These are phyloP conservation scores for Pseudophaeomoniella oleicola DNA, from an alignment of 2,329 filamentous ascomycete genomes.

Conservation along the genomic window DNA sequence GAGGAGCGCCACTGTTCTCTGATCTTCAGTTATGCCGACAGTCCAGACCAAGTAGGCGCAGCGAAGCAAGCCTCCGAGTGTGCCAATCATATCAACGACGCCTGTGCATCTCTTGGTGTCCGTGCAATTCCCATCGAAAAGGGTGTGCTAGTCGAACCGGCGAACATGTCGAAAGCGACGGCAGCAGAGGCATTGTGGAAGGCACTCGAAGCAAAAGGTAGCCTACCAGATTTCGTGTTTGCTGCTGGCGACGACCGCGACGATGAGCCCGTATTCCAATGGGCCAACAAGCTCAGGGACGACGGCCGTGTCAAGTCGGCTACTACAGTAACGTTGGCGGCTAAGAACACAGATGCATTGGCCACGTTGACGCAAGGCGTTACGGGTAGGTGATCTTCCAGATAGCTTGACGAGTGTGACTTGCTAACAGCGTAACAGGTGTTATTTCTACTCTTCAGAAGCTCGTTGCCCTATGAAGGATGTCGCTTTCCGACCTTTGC, in stretches of 20 bases:
- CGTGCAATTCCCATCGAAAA: constrained; percentile 71
- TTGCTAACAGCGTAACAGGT: constrained; percentile 8
- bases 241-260: constrained; percentile 84
- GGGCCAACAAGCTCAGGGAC: constrained; percentile 66
- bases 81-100: constrained; percentile 88
- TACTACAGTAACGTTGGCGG: constrained; percentile 74
- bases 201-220: constrained; percentile 41
- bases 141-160: constrained; percentile 69
- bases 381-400: constrained; percentile 49
- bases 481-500: background rate
- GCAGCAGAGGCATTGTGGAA: constrained; percentile 64
- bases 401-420: constrained; percentile 3
- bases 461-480: constrained; percentile 6
- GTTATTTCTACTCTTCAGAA: constrained; percentile 15
- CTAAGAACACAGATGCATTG: constrained; percentile 73
- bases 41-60: constrained; percentile 62
- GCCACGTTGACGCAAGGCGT: constrained; percentile 82
- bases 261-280: constrained; percentile 85
- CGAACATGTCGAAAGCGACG: constrained; percentile 76
- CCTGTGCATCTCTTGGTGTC: constrained; percentile 68
- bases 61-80: constrained; percentile 74
- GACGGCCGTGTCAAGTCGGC: constrained; percentile 50
- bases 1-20: constrained; percentile 87
- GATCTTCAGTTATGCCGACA: constrained; percentile 77
- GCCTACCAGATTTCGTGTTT: constrained; percentile 63